Percentiles rank a stretch among this genome's conserved stretches.
Conservation (phyloP, 2,329 filamentous ascomycete genomes). For the Mycosphaerelloides madeirae region DNA sequence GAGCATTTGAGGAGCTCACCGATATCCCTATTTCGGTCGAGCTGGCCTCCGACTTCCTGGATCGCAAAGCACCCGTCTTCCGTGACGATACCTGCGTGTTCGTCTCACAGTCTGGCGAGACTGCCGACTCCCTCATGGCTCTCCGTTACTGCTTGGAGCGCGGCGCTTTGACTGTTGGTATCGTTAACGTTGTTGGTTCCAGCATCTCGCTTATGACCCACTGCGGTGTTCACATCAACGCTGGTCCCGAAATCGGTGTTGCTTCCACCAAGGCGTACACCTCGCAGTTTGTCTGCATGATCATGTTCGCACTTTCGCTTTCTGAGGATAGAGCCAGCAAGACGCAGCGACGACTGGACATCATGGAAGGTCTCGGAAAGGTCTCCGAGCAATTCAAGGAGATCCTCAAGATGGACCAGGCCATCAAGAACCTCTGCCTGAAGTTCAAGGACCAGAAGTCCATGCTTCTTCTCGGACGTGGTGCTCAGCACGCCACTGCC, state of each 20-base stretch:
- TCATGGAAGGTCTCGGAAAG: slow-evolving; percentile 86
- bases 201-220: slow-evolving; percentile 98
- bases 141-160: slow-evolving; percentile 97
- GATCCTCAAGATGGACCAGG: slow-evolving; percentile 83
- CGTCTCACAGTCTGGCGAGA: slow-evolving; percentile 97
- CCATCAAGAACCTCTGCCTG: slow-evolving; percentile 90
- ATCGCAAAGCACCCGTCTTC: slow-evolving; percentile 95
- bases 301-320: slow-evolving; percentile 97
- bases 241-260: slow-evolving; percentile 96
- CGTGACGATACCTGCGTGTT: slow-evolving; percentile 98
- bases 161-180: slow-evolving; percentile 92
- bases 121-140: slow-evolving; percentile 93
- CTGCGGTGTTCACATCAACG: slow-evolving; percentile 99
- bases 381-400: slow-evolving; percentile 89
- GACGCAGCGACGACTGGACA: slow-evolving; percentile 83
- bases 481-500: slow-evolving; percentile 93
- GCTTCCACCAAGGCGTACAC: slow-evolving; percentile 99
- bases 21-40: slow-evolving; percentile 98
- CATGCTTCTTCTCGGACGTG: slow-evolving; percentile 84
- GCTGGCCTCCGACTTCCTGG: slow-evolving; percentile 95
- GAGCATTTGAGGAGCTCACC: slow-evolving; percentile 94
- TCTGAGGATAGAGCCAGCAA: slow-evolving; percentile 97
- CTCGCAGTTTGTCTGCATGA: slow-evolving; percentile 98
- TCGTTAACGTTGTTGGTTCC: slow-evolving; percentile 97
- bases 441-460: slow-evolving; percentile 98